Evolutionary conservation across 2,329 filamentous ascomycete species (phyloP), one percentile per base, ranked within the genome.

Genomic region (Tolypocladium guangdongense): DNA sequence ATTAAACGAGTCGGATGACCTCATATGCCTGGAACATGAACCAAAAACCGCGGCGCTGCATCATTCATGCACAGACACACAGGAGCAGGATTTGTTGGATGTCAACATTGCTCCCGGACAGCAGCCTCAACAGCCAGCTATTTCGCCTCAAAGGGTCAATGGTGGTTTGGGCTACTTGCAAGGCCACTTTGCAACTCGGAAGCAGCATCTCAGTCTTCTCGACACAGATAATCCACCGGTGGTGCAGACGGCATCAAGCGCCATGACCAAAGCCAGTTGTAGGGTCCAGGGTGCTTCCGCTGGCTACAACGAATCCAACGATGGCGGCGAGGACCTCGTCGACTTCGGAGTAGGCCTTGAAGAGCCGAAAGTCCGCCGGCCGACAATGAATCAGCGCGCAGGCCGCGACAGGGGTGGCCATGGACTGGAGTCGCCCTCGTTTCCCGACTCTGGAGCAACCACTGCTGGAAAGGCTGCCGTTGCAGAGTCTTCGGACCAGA

Each of bases 1-100:
- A 2, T 53, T 53, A 30, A 32, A 53, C 24, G 16, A 32, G 22
- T 56, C 54, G 24, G 27, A 51, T 30, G 46, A 53, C 37, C 22
- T 57, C 3, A 50, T 57, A 41, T 50, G 24, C 39, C 49, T 57
- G 2, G 18, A 32, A 18, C 16, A 30, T 5, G 24, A 30, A 30
- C 7, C 7, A n/a, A 16, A 16, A 45, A n/a, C 6, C 7, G 7
- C 16, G 16, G 16, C 22, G 22, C 12, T 10, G 22, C 22, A 18
- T 4, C 16, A 18, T 11, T 11, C 16, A 11, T 30, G 7, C 7
- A 2, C 24, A 11, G 24, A 27, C 7, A 45, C 14, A 27, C 41
- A 10, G 3, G 41, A 45, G 16, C 22, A 30, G 4, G 16, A n/a
- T 18, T 30, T 18, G 14, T 18, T 30, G 14, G 20, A 30, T 27